A percentile compares a stretch with the other conserved stretches of the same genome.
These are phyloP conservation scores for Bipolaris sorokiniana DNA, from an alignment of 2,329 filamentous ascomycete species.

Conservation along the genomic window DNA sequence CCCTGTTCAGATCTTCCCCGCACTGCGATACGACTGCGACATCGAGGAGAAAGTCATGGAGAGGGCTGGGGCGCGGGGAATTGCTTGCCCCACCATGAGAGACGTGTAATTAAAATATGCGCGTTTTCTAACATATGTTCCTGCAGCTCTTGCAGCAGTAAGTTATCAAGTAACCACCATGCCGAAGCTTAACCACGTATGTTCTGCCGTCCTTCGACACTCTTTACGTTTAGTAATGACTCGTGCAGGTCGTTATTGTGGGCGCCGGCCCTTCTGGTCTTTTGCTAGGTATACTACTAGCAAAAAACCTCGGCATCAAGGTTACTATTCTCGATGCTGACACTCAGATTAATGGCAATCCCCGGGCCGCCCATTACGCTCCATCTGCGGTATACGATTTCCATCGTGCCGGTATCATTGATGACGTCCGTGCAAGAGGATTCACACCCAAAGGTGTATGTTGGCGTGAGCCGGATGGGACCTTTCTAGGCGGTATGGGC, in stretches of 20 bases:
- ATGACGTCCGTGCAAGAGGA: constrained; percentile 55
- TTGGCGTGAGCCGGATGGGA: constrained; percentile 52
- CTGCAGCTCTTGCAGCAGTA: constrained; percentile 9
- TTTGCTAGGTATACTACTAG: constrained; percentile 55
- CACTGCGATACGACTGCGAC: constrained; percentile 11
- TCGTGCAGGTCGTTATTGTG: constrained; percentile 35
- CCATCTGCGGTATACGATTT: constrained; percentile 65
- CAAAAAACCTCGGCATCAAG: constrained; percentile 57
- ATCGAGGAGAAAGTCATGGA: constrained; percentile 14
- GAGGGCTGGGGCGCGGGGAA: constrained; percentile 15
- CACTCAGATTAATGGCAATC: constrained; percentile 62
- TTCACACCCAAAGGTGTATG: constrained; percentile 52
- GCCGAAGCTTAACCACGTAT: constrained; percentile 43
- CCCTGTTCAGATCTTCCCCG: constrained; percentile 23
- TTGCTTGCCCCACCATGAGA: constrained; percentile 26
- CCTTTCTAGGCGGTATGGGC: constrained; percentile 40
- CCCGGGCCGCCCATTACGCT: constrained; percentile 68
- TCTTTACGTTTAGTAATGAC: constrained; percentile 11
- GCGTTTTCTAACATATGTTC: constrained; percentile 8
- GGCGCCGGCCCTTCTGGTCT: constrained; percentile 46
- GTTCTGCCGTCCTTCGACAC: neutral
- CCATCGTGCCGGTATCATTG: constrained; percentile 63
- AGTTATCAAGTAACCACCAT: constrained; percentile 20
- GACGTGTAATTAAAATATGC: constrained; percentile 8
- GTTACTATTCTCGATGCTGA: constrained; percentile 64